Evolutionary conservation across 306 rosid genomes (phyloP).

Genomic region (Begonia masoniana): DNA sequence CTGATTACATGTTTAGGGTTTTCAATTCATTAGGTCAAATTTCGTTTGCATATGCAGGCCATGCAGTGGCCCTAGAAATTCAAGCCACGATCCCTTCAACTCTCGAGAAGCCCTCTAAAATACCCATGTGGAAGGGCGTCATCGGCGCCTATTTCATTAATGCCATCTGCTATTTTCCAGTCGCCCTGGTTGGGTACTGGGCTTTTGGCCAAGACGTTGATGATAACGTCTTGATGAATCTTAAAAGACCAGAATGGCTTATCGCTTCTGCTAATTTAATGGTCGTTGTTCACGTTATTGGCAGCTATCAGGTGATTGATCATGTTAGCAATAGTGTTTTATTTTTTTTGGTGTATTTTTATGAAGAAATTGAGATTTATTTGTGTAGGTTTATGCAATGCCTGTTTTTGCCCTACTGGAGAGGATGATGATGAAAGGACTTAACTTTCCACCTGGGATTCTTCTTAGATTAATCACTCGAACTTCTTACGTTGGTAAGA

Average conservation of each 20-base stretch:
- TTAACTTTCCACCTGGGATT: conserved; percentile 54
- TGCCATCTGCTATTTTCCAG: conserved; percentile 86
- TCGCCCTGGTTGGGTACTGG: conserved; percentile 82
- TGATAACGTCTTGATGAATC: conserved; percentile 58
- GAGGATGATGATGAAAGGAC: conserved; percentile 37
- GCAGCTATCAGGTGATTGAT: conserved; percentile 71
- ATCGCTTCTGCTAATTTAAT: conserved; percentile 84
- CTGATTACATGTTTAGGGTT: conserved; percentile 47
- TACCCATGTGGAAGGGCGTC: conserved; percentile 87
- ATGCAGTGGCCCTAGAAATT: conserved; percentile 82
- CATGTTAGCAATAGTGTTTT: no score
- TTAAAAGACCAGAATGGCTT: conserved; percentile 70
- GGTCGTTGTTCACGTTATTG: conserved; percentile 85
- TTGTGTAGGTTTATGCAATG: conserved; percentile 71
- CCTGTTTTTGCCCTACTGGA: conserved; percentile 78
- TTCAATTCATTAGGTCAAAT: conserved; percentile 84
- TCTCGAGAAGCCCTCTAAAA: conserved; percentile 65
- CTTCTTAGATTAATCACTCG: conserved; percentile 62
- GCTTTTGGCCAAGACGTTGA: conserved; percentile 73
- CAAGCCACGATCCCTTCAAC: conserved; percentile 95
- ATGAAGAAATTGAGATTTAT: background rate
- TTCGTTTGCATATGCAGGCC: conserved; percentile 92
- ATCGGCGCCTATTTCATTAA: conserved; percentile 69
- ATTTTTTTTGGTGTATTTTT: no score
- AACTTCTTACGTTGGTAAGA: conserved; percentile 56